Evolutionary conservation across 2,329 filamentous ascomycete species (phyloP).

Genomic region (Xylogone sp.): DNA sequence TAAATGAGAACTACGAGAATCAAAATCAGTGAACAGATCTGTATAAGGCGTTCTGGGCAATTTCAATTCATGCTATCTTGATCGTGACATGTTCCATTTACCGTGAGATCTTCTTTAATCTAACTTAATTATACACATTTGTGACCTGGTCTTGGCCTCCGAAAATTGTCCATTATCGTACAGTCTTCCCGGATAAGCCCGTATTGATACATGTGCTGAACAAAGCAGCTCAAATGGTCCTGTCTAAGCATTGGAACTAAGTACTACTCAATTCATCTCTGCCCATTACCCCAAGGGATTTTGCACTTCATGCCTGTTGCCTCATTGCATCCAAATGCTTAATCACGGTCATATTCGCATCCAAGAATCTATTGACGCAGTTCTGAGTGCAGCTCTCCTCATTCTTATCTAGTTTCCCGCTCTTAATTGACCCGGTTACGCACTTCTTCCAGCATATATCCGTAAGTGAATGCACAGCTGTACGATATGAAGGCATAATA

Average conservation of each 20-base stretch:
- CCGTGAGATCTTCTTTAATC: not conserved
- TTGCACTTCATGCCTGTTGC: slow-evolving; percentile 15
- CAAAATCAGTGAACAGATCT: not conserved
- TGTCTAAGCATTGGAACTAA: too few species aligned
- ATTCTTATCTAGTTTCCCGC: slow-evolving; percentile 65
- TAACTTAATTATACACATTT: not conserved
- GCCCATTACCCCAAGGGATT: not conserved
- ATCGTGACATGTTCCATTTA: not conserved
- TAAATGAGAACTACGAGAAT: slow-evolving; percentile 19
- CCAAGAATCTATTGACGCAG: slow-evolving; percentile 91
- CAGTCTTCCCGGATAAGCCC: too few species aligned
- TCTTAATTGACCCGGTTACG: slow-evolving; percentile 69
- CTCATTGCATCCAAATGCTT: slow-evolving; percentile 72
- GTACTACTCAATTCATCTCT: not conserved
- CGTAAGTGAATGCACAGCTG: slow-evolving; percentile 62
- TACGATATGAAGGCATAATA: slow-evolving; percentile 18
- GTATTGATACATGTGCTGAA: too few species aligned
- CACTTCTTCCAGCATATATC: slow-evolving; percentile 96
- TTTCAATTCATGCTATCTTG: not conserved
- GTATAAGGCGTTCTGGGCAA: not conserved
- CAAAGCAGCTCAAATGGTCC: too few species aligned
- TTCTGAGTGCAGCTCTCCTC: slow-evolving; percentile 87
- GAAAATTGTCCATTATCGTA: too few species aligned
- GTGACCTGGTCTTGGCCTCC: too few species aligned
- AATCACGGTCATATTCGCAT: slow-evolving; percentile 81